Base-by-base conservation (phyloP, 2,329 filamentous ascomycete genomes). In the Penicillium sp. region DNA sequence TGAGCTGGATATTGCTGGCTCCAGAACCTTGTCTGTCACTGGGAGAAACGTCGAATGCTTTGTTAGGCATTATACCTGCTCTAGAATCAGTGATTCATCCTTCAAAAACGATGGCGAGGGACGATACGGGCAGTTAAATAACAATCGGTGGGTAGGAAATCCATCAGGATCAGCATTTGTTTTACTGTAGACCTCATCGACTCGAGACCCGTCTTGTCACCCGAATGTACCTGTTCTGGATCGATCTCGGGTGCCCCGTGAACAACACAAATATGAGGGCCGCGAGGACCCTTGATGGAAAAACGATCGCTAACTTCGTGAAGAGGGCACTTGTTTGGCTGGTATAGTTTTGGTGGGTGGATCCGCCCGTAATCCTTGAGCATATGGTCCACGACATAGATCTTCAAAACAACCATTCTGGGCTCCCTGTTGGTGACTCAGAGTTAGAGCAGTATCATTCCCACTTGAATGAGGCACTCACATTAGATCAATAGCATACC, bases 221-320 rank as follows among this genome's bases (percentile, higher is more conserved):
- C 51, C 2, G 14, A 3, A 12, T 42, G 37, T 16, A 42, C 9
- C n/a, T 54, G 36, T 14, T 16, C 12, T 14, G 25, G 12, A 9
- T 42, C 37, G 4, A 54, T 12, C 4, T 19, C 3, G 6, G 51
- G 44, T 9, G 46, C 53, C 33, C 65, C 53, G 38, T 67, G 61
- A 40, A 68, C 65, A 43, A 68, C 61, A 33, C 64, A 67, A 10
- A 61, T 43, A 50, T 63, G 57, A 22, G 25, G 41, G 11, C 62
- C 63, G 22, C 56, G 45, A 17, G 63, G 61, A 5, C 64, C 62
- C 3, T 50, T 4, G 7, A 66, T 43, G 2, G 22, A 17, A 37
- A 68, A 68, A 17, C 59, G 48, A 14, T 59, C 56, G 33, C 65
- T 19, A 1, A 68, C 41, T 26, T 58, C 53, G 33, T 64, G 63